Base-by-base conservation (phyloP, 371 early-diverging fungal species). In the Lichtheimia ramosa region DNA sequence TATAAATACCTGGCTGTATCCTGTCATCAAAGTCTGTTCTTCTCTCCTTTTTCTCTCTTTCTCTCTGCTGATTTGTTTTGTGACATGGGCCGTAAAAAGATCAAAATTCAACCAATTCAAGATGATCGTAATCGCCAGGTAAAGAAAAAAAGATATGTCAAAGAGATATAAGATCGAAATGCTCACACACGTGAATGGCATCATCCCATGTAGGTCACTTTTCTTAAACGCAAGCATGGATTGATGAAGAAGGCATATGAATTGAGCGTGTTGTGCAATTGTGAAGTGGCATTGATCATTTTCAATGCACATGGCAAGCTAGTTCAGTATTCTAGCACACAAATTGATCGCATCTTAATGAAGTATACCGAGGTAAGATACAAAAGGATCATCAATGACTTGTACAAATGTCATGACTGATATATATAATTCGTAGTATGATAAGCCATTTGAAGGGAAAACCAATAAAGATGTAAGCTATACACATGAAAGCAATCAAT, bases 181-280 rank as follows among this genome's bases (percentile, higher is more conserved):
- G 10, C 43, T 43, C 43, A 18, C 46, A 7, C 16, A 21, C 46
- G 46, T 21, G 18, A 16, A 7, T 46, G 5, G 21, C 46, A 46
- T 46, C 27, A 27, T 43, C 43, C 4, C 3, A n/a, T 10, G 8
- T 60, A 92, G 85, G 96, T 96, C 43, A 97, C 97, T 4, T 98
- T 97, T 75, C 83, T 91, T 57, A 98, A 98, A 76, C 86, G 99
- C 62, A 98, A 98, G 81, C 87, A 89, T 57, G 99, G 99, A 15
- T 82, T 99, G 51, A 96, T 99, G 93, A 99, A 99, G 80, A 99
- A 99, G 75, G 98, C 99, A 3, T 96, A 95, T 76, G 99, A 99
- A 76, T 89, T 99, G 39, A 90, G 90, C 64, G 93, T 96, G 3
- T 85, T 99, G 25, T 99, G 99, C 81, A 94, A 94, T 68, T 95